Evolutionary conservation across 345 rosid genomes (phyloP), one percentile per base, ranked within the genome.

Genomic region (Noccaea caerulescens): DNA sequence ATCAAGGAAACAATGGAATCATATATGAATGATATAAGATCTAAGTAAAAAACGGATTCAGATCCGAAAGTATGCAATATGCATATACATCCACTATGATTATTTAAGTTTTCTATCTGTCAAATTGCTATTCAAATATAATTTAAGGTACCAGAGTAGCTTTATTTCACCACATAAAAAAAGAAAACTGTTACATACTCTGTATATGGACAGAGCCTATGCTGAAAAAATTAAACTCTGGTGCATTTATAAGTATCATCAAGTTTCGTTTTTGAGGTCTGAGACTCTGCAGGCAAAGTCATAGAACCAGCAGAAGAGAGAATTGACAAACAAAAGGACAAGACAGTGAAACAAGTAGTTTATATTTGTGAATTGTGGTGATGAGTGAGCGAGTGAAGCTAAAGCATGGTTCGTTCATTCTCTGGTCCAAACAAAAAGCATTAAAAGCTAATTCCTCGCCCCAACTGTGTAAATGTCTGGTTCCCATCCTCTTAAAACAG

Each of bases 381-480:
- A 67, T 50, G 62, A 74, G 63, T 43, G 69, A 61, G 68, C 7
- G 69, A 72, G 34, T 32, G 58, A 58, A 60, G 50, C 63, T 9
- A 38, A 76, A 69, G 44, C 13, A 63, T 56, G 66, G 71, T 61
- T 69, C 4, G 10, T 63, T 76, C 66, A 61, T 18, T 47, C 79
- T 39, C 27, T 56, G 66, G 25, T 69, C 51, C 60, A 54, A 74
- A 58, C 61, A 66, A 42, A 65, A 58, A 75, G 30, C 79, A 76
- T 69, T 69, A 63, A 76, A 76, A 63, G 79, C 75, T 54, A 39
- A 55, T 43, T 50, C 61, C 14, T 27, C 30, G 30, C 54, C 63
- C 69, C 74, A 69, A 69, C 79, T 63, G 79, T 76, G 38, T 69
- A 69, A 69, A 38, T 76, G 75, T 76, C 79, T 76, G 60, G 54